A percentile compares a stretch with the other conserved stretches of the same genome.
These are phyloP conservation scores for Dendrostoma leiphaemia DNA, from an alignment of 2,329 filamentous ascomycete genomes.

Conservation along the genomic window DNA sequence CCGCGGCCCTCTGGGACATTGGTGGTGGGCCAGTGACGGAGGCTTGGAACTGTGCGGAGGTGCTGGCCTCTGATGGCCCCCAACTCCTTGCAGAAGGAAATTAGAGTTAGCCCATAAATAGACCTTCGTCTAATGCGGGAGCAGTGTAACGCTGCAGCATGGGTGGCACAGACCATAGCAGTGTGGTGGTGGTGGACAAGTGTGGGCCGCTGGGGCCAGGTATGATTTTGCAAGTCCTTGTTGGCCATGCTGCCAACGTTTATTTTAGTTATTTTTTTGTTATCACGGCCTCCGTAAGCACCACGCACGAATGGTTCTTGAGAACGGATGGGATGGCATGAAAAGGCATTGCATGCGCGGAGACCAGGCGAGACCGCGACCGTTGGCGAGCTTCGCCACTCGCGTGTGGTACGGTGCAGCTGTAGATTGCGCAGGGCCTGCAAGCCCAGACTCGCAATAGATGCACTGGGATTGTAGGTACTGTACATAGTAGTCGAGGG, in stretches of 20 bases:
- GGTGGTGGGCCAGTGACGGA: background rate
- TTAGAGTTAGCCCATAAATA: conserved; percentile 19
- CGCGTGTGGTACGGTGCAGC: background rate
- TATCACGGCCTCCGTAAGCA: background rate
- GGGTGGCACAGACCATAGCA: conserved; percentile 10
- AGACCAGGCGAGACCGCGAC: background rate
- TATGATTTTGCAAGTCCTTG: background rate
- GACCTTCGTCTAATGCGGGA: conserved; percentile 13
- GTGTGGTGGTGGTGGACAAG: background rate
- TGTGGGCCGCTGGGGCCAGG: background rate
- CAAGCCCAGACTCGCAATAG: background rate
- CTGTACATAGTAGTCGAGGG: background rate
- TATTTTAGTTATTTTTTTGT: background rate
- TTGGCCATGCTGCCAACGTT: background rate
- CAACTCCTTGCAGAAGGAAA: conserved; percentile 14
- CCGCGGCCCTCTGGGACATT: background rate
- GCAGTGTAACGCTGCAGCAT: conserved; percentile 14
- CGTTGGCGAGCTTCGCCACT: background rate
- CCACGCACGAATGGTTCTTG: background rate
- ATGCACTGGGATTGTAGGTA: background rate
- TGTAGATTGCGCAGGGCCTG: background rate
- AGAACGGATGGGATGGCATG: background rate
- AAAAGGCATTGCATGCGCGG: background rate
- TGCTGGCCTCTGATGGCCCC: conserved; percentile 5
- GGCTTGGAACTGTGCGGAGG: background rate